Base-by-base conservation (phyloP, 192 early-diverging fungal genomes). In the Mortierella claussenii region DNA sequence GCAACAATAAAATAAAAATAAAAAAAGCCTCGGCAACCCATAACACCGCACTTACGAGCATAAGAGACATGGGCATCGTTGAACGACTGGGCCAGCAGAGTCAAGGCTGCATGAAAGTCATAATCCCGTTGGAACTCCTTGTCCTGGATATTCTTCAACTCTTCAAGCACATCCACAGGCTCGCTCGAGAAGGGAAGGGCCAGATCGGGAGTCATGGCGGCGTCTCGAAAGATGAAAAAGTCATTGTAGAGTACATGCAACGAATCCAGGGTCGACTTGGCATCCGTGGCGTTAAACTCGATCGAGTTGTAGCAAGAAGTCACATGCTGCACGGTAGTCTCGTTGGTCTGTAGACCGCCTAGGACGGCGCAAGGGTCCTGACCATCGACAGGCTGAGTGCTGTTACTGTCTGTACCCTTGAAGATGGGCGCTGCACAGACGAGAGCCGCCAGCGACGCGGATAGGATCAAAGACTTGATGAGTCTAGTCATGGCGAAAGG, bases 1-100 rank as follows among this genome's bases (percentile, higher is more conserved):
- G n/a, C n/a, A n/a, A n/a, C n/a, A n/a, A n/a, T n/a, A n/a, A n/a
- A n/a, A n/a, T n/a, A n/a, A n/a, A n/a, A n/a, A n/a, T n/a, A n/a
- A n/a, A n/a, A n/a, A n/a, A n/a, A n/a, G n/a, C n/a, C n/a, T n/a
- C n/a, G n/a, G n/a, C n/a, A n/a, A n/a, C n/a, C n/a, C n/a, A n/a
- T n/a, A n/a, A n/a, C n/a, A n/a, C n/a, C n/a, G n/a, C n/a, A 54
- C 70, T 47, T 60, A 74, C 70, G 28, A 1, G 0, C 4, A 50
- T 74, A 74, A 23, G 40, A 15, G 20, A 33, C 37, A 46, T 74
- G 70, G 5, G 48, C 70, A 37, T 74, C 70, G 28, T 65, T 50
- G 4, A 65, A 18, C 1, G 55, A 37, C 0, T 45, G 18, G 8
- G 46, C 37, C 7, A 59, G 26, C 10, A 3, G 4, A 7, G 2